Percentiles rank a stretch among this genome's conserved stretches.
Conservation (phyloP, 2,329 filamentous ascomycete genomes). For the Trichoderma lentiforme region DNA sequence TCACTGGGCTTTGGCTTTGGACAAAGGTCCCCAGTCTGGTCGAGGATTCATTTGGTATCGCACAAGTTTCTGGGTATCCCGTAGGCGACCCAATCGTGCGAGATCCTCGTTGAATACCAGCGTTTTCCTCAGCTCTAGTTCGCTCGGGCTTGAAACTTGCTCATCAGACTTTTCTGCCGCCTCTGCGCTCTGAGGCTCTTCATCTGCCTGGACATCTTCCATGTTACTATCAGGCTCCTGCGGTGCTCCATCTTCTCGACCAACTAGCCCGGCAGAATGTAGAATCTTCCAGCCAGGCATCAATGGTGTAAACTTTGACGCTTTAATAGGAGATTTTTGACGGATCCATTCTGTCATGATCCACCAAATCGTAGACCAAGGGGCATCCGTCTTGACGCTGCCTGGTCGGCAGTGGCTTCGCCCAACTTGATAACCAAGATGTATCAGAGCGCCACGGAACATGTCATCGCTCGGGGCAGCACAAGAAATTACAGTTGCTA, state of each 20-base stretch:
- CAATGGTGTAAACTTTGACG: constrained; percentile 64
- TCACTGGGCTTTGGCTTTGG: constrained; percentile 57
- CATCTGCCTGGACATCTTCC: constrained; percentile 37
- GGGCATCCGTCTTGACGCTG: constrained; percentile 89
- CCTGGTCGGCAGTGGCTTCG: constrained; percentile 87
- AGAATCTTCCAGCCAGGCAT: constrained; percentile 71
- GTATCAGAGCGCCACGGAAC: constrained; percentile 74
- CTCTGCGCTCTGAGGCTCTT: constrained; percentile 17
- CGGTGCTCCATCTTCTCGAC: constrained; percentile 27
- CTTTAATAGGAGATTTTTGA: constrained; percentile 75
- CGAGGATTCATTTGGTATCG: constrained; percentile 88
- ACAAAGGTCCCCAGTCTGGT: constrained; percentile 91
- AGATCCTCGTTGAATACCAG: constrained; percentile 72
- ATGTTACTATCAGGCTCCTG: constrained; percentile 31
- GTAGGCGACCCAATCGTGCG: constrained; percentile 70
- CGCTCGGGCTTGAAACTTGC: constrained; percentile 22
- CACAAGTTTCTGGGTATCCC: constrained; percentile 65
- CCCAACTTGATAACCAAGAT: constrained; percentile 77
- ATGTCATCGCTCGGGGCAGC: constrained; percentile 74
- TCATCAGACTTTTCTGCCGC: constrained; percentile 25
- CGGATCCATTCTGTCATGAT: constrained; percentile 89
- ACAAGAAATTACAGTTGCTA: constrained; percentile 76
- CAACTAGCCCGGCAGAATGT: constrained; percentile 37
- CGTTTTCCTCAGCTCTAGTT: constrained; percentile 54
- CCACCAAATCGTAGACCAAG: constrained; percentile 87